Conservation (phyloP, 345 rosid genomes). For the Raphanus sativus region DNA sequence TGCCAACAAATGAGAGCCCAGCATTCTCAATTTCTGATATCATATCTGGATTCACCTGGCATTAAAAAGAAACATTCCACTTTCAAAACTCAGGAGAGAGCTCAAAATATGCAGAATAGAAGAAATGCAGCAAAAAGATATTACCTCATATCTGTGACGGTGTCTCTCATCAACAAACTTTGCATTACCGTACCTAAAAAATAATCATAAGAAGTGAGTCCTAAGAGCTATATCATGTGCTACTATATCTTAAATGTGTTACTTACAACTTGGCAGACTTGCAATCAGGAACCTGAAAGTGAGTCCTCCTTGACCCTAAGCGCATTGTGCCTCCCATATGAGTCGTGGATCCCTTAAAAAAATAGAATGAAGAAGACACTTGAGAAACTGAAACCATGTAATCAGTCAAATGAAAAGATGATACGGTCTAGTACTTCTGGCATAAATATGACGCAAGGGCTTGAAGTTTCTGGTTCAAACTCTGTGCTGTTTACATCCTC, state of each 20-base stretch:
- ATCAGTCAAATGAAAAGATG: neutral
- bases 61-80: neutral
- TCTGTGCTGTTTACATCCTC: constrained; percentile 72
- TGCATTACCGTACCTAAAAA: constrained; percentile 62
- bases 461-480: constrained; percentile 65
- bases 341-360: constrained; percentile 66
- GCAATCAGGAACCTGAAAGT: constrained; percentile 63
- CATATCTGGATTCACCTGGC: constrained; percentile 75
- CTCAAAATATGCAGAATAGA: neutral
- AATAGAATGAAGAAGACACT: neutral
- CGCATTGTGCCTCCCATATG: constrained; percentile 93
- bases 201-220: too few relatives aligned
- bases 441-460: constrained; percentile 82
- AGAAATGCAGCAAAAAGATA: neutral
- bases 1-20: constrained; percentile 76
- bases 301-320: constrained; percentile 73
- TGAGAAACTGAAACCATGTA: constrained; percentile 1
- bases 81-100: constrained; percentile 5
- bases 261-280: constrained; percentile 72
- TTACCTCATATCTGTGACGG: constrained; percentile 84
- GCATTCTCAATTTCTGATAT: constrained; percentile 61
- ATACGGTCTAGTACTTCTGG: constrained; percentile 54
- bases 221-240: neutral
- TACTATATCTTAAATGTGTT: neutral
- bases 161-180: constrained; percentile 73